phyloP scores from a whole-genome alignment of 192 early-diverging fungal species.

The Gryganskiella cystojenkinii region DNA sequence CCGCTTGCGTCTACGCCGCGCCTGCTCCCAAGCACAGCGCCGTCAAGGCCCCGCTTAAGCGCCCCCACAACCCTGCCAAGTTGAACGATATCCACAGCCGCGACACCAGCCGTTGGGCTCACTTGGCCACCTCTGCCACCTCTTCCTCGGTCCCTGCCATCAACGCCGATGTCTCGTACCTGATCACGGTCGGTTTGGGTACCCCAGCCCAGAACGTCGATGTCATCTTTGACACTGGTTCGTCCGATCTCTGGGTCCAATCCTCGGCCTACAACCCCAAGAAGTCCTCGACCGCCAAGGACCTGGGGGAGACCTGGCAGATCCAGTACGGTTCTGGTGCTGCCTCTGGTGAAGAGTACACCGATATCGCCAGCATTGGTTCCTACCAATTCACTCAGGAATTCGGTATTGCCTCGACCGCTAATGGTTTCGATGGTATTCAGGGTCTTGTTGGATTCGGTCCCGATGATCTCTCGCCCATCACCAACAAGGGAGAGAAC shows the following conservation, averaged over 20 bases:
- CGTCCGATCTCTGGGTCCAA: constrained; percentile 40
- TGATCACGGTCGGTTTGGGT: constrained; percentile 18
- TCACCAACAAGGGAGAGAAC: constrained; percentile 12
- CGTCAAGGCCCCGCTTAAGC: neutral
- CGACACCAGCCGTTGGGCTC: neutral
- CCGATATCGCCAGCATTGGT: constrained; percentile 13
- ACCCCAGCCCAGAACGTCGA: constrained; percentile 24
- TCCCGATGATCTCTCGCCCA: neutral
- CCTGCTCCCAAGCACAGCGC: neutral
- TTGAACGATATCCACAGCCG: neutral
- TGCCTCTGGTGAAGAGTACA: constrained; percentile 27
- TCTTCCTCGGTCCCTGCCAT: constrained; percentile 7
- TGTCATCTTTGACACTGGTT: constrained; percentile 48
- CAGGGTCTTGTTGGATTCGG: constrained; percentile 15
- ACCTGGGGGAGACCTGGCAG: constrained; percentile 12
- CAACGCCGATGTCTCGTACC: constrained; percentile 32
- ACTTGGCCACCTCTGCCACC: neutral
- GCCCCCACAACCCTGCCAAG: neutral
- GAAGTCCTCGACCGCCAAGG: constrained; percentile 4
- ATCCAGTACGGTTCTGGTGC: constrained; percentile 36
- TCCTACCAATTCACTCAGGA: neutral
- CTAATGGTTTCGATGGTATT: constrained; percentile 4
- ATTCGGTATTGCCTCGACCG: constrained; percentile 19
- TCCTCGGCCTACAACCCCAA: constrained; percentile 10
- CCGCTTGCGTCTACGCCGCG: neutral